Conservation (phyloP, 768 basidiomycete genomes). For the Lactarius vividus region DNA sequence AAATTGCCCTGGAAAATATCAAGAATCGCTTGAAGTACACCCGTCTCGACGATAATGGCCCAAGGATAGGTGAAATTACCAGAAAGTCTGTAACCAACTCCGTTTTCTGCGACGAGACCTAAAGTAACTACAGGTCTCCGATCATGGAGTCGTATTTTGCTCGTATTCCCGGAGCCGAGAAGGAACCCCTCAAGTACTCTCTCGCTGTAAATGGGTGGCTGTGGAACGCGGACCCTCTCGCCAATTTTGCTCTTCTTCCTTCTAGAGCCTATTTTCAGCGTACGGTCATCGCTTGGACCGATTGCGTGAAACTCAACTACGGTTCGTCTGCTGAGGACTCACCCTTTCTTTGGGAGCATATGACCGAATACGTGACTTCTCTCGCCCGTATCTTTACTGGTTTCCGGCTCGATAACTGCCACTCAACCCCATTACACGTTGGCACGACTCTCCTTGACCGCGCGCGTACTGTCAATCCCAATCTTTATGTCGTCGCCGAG, state of each 20-base stretch:
- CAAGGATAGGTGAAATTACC: constrained; percentile 77
- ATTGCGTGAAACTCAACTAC: constrained; percentile 97
- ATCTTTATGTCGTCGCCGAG: constrained; percentile 97
- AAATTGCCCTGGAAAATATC: constrained; percentile 69
- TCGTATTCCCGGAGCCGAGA: constrained; percentile 54
- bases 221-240: constrained; percentile 91
- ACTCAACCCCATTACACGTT: constrained; percentile 95
- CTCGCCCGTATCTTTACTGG: constrained; percentile 89
- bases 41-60: constrained; percentile 79
- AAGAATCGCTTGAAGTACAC: constrained; percentile 76
- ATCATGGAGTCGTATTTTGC: constrained; percentile 94
- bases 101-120: constrained; percentile 12
- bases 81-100: constrained; percentile 50
- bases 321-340: constrained; percentile 55
- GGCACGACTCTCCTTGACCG: constrained; percentile 93
- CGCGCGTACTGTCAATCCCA: constrained; percentile 81
- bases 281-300: constrained; percentile 96
- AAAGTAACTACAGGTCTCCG: constrained; percentile 53
- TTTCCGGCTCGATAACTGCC: constrained; percentile 97
- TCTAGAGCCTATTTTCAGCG: constrained; percentile 95
- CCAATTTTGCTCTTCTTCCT: constrained; percentile 88
- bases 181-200: constrained; percentile 57
- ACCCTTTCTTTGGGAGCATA: constrained; percentile 82
- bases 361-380: constrained; percentile 76
- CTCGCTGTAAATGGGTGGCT: constrained; percentile 99